phyloP scores from a whole-genome alignment of 441 rosid species.

The Adansonia madagascariensis region DNA sequence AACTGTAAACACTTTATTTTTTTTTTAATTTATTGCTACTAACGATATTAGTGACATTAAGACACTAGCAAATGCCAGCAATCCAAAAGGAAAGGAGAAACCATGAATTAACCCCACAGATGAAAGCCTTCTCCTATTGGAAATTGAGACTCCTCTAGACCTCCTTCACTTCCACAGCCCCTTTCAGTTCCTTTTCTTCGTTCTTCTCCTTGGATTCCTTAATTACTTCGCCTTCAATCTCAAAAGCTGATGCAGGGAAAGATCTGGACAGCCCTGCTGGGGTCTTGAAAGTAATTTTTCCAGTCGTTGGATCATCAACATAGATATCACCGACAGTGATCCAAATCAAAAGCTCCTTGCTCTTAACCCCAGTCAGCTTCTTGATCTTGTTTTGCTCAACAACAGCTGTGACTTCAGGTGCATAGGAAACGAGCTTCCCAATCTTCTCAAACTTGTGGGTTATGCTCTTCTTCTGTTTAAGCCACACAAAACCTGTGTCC shows the following conservation, averaged over 20 bases:
- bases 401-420: slow-evolving; percentile 71
- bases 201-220: slow-evolving; percentile 33
- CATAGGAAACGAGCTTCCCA: slow-evolving; percentile 62
- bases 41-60: not conserved
- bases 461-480: slow-evolving; percentile 79
- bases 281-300: slow-evolving; percentile 59
- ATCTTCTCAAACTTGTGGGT: slow-evolving; percentile 85
- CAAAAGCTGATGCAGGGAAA: slow-evolving; percentile 60
- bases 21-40: not conserved
- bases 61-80: not conserved
- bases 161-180: slow-evolving; percentile 41
- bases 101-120: not conserved
- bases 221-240: slow-evolving; percentile 40
- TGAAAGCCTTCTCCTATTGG: slow-evolving; percentile 7
- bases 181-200: slow-evolving; percentile 1
- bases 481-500: slow-evolving; percentile 92
- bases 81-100: not conserved
- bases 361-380: slow-evolving; percentile 90
- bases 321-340: slow-evolving; percentile 64
- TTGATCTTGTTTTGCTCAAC: slow-evolving; percentile 69
- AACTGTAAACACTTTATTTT: not conserved
- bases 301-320: slow-evolving; percentile 55
- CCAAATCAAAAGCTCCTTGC: slow-evolving; percentile 90
- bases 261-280: slow-evolving; percentile 62
- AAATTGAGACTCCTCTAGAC: slow-evolving; percentile 27